Evolutionary conservation across 2,329 filamentous ascomycete genomes (phyloP), one percentile per base, ranked within the genome.

Genomic region (Diaporthe aspalathi): DNA sequence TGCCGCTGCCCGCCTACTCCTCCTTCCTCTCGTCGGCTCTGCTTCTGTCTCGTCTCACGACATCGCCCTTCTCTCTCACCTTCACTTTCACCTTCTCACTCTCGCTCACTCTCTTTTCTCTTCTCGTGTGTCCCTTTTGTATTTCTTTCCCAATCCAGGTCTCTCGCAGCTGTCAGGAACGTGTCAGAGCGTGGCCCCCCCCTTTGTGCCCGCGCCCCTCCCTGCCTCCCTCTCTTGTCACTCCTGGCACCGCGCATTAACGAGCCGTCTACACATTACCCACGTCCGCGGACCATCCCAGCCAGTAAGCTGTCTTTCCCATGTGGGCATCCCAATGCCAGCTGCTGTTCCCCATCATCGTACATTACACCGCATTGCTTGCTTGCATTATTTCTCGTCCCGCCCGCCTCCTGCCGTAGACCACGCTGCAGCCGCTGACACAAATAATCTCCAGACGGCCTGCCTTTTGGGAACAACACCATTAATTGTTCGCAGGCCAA

Each of bases 401-500:
- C 65, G 56, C 49, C 49, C 32, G 38, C 45, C 49, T 50, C 16
- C 69, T 52, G 56, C 57, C 66, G 72, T 72, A 70, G 72, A 60
- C 32, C 54, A 52, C 35, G 49, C 56, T 56, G 68, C 70, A 57
- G 54, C 72, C 68, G 66, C 71, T 73, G 66, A 74, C 73, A 70
- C 68, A 72, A 56, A 67, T 71, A 71, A 68, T 72, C 68, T 67
- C 50, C 70, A 74, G 73, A 72, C 71, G 72, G 47, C 67, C 69
- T 68, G 56, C 68, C 29, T 49, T 57, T 49, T 53, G 68, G 68
- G 52, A n/a, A 69, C 53, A 72, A 52, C 53, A 69, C n/a, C 63
- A 62, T 49, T 68, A 68, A 67, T 69, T 62, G 40, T 65, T 57
- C 50, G 66, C 52, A 54, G 53, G 66, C 52, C 67, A 47, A 40